Evolutionary conservation across 139 green algal species (phyloP), one percentile per base, ranked within the genome.

Genomic region (Coelastrella sp.): DNA sequence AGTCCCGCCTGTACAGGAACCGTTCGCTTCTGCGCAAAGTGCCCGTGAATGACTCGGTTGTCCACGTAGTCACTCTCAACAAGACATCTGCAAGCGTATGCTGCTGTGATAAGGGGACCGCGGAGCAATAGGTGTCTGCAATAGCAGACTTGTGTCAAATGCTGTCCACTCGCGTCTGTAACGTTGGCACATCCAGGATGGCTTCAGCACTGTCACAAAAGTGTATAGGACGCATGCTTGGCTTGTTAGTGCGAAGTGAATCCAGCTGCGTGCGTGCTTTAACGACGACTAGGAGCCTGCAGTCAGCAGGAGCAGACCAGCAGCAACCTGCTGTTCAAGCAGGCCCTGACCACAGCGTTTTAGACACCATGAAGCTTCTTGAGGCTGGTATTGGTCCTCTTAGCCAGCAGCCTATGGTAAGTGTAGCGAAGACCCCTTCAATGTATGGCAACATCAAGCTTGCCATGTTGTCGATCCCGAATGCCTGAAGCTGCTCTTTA

Each of bases 381-480:
- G 86, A 90, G 23, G 58, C 59, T 20, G 58, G 17, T 17, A 90
- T 90, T 56, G 75, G 86, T 3, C 59, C 59, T 23, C 75, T 90
- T 19, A 84, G 75, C 23, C 58, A 84, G 6, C 73, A 75, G 13
- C 86, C 86, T n/a, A 90, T 90, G 86, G 86, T 90, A 47, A 7
- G 74, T 54, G 13, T 22, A 32, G 68, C 17, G 8, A 23, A 47
- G 32, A 47, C 32, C 32, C 32, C 32, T 47, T 47, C 32, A 47
- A 47, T 47, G 32, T 47, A 47, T 47, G 32, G 32, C 32, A 47
- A 47, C 32, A 47, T 47, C 32, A 47, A 47, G 32, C 32, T 47
- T 47, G 32, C 32, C 32, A 47, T 47, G 32, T 47, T 47, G 32
- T 47, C 32, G 32, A 47, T 47, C 32, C 32, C 32, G 32, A 47